phyloP scores from a whole-genome alignment of 768 basidiomycete genomes.

The Termitomyces sp. region DNA sequence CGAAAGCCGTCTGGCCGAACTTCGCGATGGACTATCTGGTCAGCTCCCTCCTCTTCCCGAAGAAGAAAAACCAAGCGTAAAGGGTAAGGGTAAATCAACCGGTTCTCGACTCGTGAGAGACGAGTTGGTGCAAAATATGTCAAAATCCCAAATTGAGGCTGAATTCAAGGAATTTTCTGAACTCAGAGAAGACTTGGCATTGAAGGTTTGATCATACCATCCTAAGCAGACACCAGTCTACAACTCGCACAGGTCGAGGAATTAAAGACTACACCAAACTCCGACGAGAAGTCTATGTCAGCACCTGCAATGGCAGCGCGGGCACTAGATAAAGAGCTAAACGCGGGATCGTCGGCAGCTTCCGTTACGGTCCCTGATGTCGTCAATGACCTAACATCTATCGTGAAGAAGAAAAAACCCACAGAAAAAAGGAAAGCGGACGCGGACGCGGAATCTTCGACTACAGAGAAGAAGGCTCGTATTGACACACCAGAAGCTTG shows the following conservation, averaged over 20 bases:
- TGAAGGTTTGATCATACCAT: conserved; percentile 54
- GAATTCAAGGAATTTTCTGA: conserved; percentile 78
- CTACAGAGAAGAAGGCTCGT: conserved; percentile 61
- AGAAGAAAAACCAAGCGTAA: conserved; percentile 34
- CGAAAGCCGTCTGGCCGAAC: conserved; percentile 57
- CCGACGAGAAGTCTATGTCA: conserved; percentile 31
- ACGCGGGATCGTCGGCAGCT: conserved; percentile 31
- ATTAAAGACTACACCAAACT: conserved; percentile 71
- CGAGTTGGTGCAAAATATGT: conserved; percentile 61
- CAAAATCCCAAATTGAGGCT: conserved; percentile 62
- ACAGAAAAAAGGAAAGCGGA: conserved; percentile 69
- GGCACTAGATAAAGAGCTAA: conserved; percentile 69
- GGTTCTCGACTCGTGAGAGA: conserved; percentile 37
- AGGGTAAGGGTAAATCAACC: conserved; percentile 73
- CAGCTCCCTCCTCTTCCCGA: conserved; percentile 26
- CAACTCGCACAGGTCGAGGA: conserved; percentile 71
- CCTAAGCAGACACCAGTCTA: neutral
- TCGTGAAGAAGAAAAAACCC: conserved; percentile 80
- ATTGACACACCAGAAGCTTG: conserved; percentile 35
- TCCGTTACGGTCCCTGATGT: conserved; percentile 28
- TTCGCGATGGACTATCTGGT: conserved; percentile 41
- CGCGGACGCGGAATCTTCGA: conserved; percentile 39
- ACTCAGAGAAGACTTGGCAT: conserved; percentile 73
- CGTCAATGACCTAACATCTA: conserved; percentile 80
- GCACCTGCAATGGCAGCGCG: conserved; percentile 70